A percentile compares a stretch with the other conserved stretches of the same genome.
Conservation (phyloP, 495 filamentous ascomycete genomes). For the Penicillium longicatenatum region DNA sequence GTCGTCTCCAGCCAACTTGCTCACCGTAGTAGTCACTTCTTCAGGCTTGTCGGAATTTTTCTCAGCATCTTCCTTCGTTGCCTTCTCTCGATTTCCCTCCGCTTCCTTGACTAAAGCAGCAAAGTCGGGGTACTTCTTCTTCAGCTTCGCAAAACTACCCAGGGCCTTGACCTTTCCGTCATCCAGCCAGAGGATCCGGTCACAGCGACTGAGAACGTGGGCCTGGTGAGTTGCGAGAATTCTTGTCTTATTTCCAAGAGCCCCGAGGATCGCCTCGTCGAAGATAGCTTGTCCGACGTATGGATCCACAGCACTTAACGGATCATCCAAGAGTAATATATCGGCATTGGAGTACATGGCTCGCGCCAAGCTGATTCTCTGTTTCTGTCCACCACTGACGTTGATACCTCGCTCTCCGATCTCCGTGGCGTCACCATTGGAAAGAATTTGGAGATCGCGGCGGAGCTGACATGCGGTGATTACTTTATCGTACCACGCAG, state of each 20-base stretch:
- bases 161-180: background rate
- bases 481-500: constrained; percentile 47
- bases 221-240: constrained; percentile 34
- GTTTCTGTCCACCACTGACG: constrained; percentile 81
- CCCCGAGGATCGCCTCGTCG: constrained; percentile 41
- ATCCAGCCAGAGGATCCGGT: background rate
- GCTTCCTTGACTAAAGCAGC: background rate
- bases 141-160: background rate
- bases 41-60: background rate
- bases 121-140: background rate
- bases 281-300: constrained; percentile 63
- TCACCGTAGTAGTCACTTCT: background rate
- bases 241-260: constrained; percentile 12
- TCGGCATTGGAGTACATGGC: constrained; percentile 54
- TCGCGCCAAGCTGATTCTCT: constrained; percentile 62
- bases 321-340: constrained; percentile 54
- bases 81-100: background rate
- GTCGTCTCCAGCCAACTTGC: background rate
- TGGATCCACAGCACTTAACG: constrained; percentile 52
- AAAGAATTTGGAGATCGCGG: constrained; percentile 75
- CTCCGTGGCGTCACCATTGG: constrained; percentile 73
- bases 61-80: background rate
- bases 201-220: background rate
- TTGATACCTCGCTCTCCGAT: constrained; percentile 83
- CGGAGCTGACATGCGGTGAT: constrained; percentile 67